Conservation (phyloP, 139 green algal species). For the Chlamydomonas urium region DNA sequence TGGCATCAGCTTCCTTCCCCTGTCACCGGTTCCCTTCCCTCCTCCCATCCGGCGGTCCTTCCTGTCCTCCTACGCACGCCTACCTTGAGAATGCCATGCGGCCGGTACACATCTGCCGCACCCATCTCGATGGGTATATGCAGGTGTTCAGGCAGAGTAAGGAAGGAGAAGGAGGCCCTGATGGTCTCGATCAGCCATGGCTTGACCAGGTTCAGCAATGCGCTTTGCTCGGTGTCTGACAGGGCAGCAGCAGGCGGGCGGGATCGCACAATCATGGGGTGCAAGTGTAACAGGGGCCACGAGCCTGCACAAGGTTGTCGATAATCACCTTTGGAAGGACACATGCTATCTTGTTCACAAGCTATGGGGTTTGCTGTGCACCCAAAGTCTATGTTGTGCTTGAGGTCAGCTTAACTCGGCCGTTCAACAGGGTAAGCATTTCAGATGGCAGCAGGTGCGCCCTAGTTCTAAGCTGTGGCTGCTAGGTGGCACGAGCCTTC, state of each 20-base stretch:
- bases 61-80: too few species aligned
- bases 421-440: neutral
- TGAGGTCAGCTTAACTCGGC: neutral
- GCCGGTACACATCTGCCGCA: neutral
- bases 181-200: neutral
- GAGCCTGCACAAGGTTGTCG: neutral
- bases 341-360: neutral
- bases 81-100: neutral
- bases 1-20: too few species aligned
- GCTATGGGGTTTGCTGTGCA: neutral
- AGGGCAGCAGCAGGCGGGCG: neutral
- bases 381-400: neutral
- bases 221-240: neutral
- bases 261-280: neutral
- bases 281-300: neutral
- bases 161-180: neutral
- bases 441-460: neutral
- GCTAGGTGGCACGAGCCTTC: neutral
- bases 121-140: neutral
- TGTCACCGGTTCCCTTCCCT: too few species aligned
- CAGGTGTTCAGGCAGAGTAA: neutral
- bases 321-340: neutral
- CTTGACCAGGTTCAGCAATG: neutral
- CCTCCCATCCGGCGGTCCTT: too few species aligned
- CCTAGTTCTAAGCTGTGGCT: too few species aligned